Conservation (phyloP, 257 asterid genomes). For the Solanum sitiens region DNA sequence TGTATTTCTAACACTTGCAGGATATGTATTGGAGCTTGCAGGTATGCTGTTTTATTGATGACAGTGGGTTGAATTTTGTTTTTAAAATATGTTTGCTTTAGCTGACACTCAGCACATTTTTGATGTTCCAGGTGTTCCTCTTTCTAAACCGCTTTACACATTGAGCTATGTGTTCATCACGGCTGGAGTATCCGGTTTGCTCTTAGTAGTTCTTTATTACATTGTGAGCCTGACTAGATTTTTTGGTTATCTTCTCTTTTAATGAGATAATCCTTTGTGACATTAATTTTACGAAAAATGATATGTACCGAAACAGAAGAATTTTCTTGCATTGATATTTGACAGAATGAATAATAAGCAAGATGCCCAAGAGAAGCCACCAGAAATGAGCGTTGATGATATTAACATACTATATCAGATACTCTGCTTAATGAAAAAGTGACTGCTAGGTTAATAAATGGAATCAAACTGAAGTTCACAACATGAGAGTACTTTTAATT, state of each 20-base stretch:
- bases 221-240: conserved; percentile 40
- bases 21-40: conserved; percentile 34
- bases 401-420: not conserved
- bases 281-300: not conserved
- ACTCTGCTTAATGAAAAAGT: not conserved
- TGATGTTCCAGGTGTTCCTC: conserved; percentile 56
- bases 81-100: not conserved
- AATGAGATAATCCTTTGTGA: not conserved
- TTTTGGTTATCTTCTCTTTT: not conserved
- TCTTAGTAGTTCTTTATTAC: conserved; percentile 42
- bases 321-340: not conserved
- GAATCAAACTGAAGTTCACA: not conserved
- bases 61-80: not conserved
- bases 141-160: conserved; percentile 75
- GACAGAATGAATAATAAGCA: not conserved
- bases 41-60: conserved; percentile 22
- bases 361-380: not conserved
- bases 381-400: not conserved
- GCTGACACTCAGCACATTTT: not conserved
- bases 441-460: not conserved
- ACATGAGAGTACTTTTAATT: not conserved
- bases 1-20: conserved; percentile 44
- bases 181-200: conserved; percentile 73
- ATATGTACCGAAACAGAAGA: not conserved
- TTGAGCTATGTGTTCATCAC: conserved; percentile 76